These are phyloP conservation scores for Gynandropsis gynandra DNA, from an alignment of 345 rosid genomes.

Conservation along the genomic window DNA sequence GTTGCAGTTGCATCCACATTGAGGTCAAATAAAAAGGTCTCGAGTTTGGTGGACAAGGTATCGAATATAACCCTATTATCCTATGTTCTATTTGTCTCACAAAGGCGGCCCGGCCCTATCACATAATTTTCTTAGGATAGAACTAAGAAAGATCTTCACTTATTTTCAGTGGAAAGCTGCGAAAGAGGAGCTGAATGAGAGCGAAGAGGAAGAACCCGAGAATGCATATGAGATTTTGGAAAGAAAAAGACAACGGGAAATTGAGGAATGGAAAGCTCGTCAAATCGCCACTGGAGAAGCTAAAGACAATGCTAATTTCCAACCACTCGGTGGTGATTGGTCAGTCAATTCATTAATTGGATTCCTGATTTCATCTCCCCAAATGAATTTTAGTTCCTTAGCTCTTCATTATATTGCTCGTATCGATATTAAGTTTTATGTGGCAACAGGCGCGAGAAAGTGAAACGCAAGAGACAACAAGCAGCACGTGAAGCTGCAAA, in stretches of 20 bases:
- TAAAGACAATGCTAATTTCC: slow-evolving; percentile 90
- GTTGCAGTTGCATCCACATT: slow-evolving; percentile 61
- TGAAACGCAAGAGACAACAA: slow-evolving; percentile 64
- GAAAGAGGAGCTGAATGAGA: slow-evolving; percentile 80
- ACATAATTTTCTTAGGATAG: background rate
- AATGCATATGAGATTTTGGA: slow-evolving; percentile 54
- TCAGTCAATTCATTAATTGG: slow-evolving; percentile 22
- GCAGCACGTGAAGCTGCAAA: slow-evolving; percentile 42
- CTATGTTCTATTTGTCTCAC: no score
- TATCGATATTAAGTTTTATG: background rate
- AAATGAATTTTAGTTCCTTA: no score
- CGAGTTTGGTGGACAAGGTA: slow-evolving; percentile 96
- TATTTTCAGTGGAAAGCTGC: slow-evolving; percentile 91
- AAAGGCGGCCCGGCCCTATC: no score
- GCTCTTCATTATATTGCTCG: no score
- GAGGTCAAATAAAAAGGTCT: slow-evolving; percentile 89
- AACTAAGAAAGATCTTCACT: slow-evolving; percentile 6
- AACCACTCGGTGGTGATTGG: slow-evolving; percentile 96
- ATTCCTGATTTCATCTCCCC: no score
- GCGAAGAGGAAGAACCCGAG: slow-evolving; percentile 71
- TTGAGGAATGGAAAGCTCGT: slow-evolving; percentile 80
- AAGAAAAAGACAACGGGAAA: slow-evolving; percentile 73
- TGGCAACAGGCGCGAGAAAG: slow-evolving; percentile 76
- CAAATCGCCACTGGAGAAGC: slow-evolving; percentile 95
- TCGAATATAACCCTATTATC: background rate